phyloP scores from a whole-genome alignment of 129 eudicot genomes.

The Erigeron canadensis region DNA sequence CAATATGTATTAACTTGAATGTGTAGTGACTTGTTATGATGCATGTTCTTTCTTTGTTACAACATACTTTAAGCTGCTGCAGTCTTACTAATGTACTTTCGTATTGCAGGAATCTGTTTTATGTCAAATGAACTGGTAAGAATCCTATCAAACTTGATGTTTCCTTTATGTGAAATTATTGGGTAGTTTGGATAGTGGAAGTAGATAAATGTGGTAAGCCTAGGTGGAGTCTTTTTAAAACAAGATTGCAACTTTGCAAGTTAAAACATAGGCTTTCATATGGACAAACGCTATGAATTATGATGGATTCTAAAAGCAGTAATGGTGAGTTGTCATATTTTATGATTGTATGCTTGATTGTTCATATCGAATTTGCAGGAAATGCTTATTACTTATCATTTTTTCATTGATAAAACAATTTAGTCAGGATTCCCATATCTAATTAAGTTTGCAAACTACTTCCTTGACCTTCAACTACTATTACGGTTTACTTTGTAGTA shows the following conservation, averaged over 20 bases:
- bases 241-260: background rate
- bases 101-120: constrained; percentile 86
- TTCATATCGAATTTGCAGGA: background rate
- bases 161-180: constrained; percentile 1
- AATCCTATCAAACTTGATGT: constrained; percentile 5
- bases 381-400: too few relatives aligned
- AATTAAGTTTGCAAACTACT: too few relatives aligned
- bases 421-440: too few relatives aligned
- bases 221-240: too few relatives aligned
- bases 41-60: background rate
- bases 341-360: background rate
- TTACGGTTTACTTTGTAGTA: too few relatives aligned
- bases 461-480: too few relatives aligned
- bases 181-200: background rate
- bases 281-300: background rate
- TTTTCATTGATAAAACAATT: too few relatives aligned
- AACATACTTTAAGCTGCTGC: background rate
- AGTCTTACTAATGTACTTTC: constrained; percentile 24
- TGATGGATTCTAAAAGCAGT: background rate
- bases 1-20: too few relatives aligned
- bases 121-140: constrained; percentile 96
- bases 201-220: background rate
- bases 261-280: background rate
- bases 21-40: too few relatives aligned
- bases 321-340: background rate